phyloP scores from a whole-genome alignment of 805 yeast genomes.

The Blastobotrys robertii region DNA sequence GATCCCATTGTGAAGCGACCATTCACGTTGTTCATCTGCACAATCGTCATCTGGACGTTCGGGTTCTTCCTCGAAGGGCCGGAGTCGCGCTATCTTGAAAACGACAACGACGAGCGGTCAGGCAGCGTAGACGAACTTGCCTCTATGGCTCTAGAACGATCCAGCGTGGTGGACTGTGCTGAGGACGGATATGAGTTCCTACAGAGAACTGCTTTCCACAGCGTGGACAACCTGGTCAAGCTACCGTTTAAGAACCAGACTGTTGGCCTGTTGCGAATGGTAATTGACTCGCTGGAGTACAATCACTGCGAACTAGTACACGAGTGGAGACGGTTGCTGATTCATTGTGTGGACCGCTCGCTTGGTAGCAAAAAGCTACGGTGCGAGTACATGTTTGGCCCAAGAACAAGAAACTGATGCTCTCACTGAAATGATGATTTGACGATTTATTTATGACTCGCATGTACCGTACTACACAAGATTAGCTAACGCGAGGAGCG shows the following conservation, averaged over 20 bases:
- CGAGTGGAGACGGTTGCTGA: conserved; percentile 9
- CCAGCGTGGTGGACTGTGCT: conserved; percentile 4
- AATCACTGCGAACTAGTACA: conserved; percentile 22
- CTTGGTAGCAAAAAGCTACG: conserved; percentile 6
- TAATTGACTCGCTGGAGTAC: conserved; percentile 17
- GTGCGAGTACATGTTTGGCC: conserved; percentile 7
- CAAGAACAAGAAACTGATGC: background rate
- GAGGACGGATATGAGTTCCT: conserved; percentile 46
- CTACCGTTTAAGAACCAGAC: conserved; percentile 39
- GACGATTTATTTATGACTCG: background rate
- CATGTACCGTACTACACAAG: background rate
- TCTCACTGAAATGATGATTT: background rate
- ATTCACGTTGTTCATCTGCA: conserved; percentile 20
- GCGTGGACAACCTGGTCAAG: conserved; percentile 23
- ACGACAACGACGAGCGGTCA: no score
- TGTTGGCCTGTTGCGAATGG: conserved; percentile 41
- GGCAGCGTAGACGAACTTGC: no score
- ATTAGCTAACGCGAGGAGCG: background rate
- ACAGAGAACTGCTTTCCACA: conserved; percentile 30
- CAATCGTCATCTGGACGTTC: conserved; percentile 26
- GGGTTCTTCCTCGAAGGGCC: conserved; percentile 26
- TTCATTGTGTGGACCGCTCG: conserved; percentile 10
- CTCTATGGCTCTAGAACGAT: background rate
- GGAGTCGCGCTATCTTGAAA: conserved; percentile 12
- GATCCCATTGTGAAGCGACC: conserved; percentile 25